Conservation (phyloP, 441 rosid species). For the Lagerstroemia fauriei region DNA sequence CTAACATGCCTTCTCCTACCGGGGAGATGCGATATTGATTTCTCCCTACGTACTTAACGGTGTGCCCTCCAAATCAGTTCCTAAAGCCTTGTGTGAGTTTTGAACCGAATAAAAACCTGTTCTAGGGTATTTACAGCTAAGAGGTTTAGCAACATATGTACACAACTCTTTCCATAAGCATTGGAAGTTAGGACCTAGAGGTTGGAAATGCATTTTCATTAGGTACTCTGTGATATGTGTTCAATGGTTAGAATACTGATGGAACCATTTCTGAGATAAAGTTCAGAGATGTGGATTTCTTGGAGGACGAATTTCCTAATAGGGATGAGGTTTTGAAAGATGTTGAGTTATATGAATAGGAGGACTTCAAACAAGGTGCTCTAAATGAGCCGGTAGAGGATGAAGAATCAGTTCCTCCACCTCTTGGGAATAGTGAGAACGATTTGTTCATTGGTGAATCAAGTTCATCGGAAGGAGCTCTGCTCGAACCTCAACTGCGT, state of each 20-base stretch:
- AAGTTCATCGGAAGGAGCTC: background rate
- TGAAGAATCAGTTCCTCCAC: background rate
- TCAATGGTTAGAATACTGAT: slow-evolving; percentile 1
- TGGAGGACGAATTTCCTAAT: background rate
- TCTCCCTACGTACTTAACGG: too few species aligned
- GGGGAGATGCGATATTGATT: too few species aligned
- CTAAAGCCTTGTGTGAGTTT: background rate
- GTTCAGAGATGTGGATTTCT: background rate
- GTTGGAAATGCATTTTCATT: background rate
- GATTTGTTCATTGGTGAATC: too few species aligned
- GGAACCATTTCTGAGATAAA: background rate
- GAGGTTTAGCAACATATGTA: too few species aligned
- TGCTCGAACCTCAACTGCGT: background rate
- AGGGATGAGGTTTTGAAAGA: background rate
- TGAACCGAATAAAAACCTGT: too few species aligned
- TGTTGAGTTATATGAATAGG: background rate
- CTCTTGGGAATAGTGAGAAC: background rate
- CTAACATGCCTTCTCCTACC: background rate
- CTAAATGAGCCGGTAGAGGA: background rate
- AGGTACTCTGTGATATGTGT: slow-evolving; percentile 2
- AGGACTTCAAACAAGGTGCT: background rate
- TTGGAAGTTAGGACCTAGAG: background rate
- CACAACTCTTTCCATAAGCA: too few species aligned
- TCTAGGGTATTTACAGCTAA: too few species aligned
- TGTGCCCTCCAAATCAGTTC: too few species aligned